phyloP scores from a whole-genome alignment of 495 filamentous ascomycete genomes.

The Aspergillus taichungensis region DNA sequence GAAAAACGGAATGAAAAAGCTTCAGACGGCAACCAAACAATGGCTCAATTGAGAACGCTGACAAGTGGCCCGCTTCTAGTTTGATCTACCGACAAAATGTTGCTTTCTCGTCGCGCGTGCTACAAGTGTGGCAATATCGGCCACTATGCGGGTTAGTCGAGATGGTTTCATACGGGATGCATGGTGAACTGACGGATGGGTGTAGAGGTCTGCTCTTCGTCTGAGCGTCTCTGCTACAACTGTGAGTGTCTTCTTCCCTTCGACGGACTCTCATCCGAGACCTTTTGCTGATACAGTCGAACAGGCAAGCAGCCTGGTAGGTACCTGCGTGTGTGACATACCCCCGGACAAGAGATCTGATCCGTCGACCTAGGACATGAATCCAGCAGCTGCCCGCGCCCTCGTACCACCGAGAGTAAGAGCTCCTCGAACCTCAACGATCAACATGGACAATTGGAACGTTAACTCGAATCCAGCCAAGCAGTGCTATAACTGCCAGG shows the following conservation, averaged over 20 bases:
- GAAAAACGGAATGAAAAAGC: background rate
- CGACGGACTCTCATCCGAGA: background rate
- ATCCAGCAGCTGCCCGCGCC: conserved; percentile 92
- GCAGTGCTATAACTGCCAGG: conserved; percentile 99
- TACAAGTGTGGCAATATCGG: conserved; percentile 99
- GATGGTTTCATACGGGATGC: conserved; percentile 1
- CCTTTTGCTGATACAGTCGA: conserved; percentile 18
- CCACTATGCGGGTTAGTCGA: conserved; percentile 74
- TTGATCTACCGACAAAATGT: conserved; percentile 58
- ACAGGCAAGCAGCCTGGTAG: conserved; percentile 80
- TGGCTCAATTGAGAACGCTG: conserved; percentile 6
- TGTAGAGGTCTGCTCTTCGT: conserved; percentile 87
- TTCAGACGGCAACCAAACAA: background rate
- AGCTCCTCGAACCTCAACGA: conserved; percentile 1
- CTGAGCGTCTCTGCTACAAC: conserved; percentile 98
- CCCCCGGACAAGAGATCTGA: conserved; percentile 23
- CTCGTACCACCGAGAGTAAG: conserved; percentile 88
- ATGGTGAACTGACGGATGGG: conserved; percentile 12
- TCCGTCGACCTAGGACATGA: conserved; percentile 67
- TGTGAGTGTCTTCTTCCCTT: conserved; percentile 47
- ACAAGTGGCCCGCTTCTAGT: conserved; percentile 8
- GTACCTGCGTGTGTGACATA: conserved; percentile 11
- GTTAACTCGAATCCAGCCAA: conserved; percentile 52
- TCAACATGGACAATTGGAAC: conserved; percentile 6
- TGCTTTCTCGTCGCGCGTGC: conserved; percentile 93